Percentiles rank a stretch among this genome's conserved stretches.
Evolutionary conservation across 306 rosid species (phyloP).

Genomic region (Pyrus betulifolia): DNA sequence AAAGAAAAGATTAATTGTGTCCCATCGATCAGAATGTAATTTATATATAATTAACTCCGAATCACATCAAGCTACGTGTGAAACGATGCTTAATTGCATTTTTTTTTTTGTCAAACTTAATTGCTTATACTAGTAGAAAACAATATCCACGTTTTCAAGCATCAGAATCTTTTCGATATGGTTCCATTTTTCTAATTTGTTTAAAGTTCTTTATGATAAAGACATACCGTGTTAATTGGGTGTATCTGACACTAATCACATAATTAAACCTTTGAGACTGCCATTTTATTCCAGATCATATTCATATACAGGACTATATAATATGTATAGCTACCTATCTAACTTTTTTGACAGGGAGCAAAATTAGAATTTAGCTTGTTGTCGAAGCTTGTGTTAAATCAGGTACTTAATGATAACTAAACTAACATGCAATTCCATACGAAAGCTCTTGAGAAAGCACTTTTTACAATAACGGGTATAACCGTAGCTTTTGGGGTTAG

Average conservation of each 20-base stretch:
- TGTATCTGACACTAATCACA: conserved; percentile 21
- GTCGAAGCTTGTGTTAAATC: conserved; percentile 8
- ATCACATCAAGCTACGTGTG: conserved; percentile 39
- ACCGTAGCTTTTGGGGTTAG: background rate
- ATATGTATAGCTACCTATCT: conserved; percentile 4
- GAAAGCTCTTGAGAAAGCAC: conserved; percentile 5
- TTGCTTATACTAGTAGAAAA: conserved; percentile 68
- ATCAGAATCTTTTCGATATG: conserved; percentile 45
- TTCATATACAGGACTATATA: conserved; percentile 14
- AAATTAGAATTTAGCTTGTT: background rate
- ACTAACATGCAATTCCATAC: background rate
- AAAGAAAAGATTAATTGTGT: background rate
- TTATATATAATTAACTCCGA: conserved; percentile 10
- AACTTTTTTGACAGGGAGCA: background rate
- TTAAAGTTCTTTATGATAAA: conserved; percentile 23
- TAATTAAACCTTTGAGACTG: conserved; percentile 22
- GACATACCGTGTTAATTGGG: conserved; percentile 51
- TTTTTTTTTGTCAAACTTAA: too few species aligned
- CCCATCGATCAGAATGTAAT: background rate
- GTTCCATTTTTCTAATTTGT: background rate
- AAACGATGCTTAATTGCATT: conserved; percentile 22
- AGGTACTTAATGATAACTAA: background rate
- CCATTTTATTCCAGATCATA: conserved; percentile 30
- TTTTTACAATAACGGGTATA: background rate
- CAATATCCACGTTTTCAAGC: conserved; percentile 78